phyloP scores from a whole-genome alignment of 169 alveolate species.

The Eimeria falciformis region DNA sequence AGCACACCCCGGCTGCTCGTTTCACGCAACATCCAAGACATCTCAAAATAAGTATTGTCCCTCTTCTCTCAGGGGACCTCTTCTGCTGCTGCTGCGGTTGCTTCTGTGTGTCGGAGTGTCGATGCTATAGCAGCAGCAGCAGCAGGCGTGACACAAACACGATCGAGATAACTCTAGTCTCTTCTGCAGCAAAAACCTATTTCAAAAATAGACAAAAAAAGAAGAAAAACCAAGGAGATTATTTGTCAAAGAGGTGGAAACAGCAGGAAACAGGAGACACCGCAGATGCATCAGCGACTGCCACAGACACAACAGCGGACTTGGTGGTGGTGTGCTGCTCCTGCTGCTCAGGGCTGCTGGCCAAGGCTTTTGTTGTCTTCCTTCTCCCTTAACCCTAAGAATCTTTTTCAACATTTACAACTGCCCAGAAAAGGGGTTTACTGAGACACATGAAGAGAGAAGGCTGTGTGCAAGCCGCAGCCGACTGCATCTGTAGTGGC shows the following conservation, averaged over 20 bases:
- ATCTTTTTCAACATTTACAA: too few relatives aligned
- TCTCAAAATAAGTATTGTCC: background rate
- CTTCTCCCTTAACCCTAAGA: too few relatives aligned
- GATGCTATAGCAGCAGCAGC: slow-evolving; percentile 60
- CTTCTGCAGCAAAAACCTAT: background rate
- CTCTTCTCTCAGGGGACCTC: background rate
- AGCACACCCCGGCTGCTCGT: slow-evolving; percentile 26
- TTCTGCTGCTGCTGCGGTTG: slow-evolving; percentile 5
- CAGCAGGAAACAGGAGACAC: slow-evolving; percentile 8
- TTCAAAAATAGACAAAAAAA: background rate
- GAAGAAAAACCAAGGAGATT: background rate
- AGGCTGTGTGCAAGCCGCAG: too few relatives aligned
- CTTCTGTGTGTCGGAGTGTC: slow-evolving; percentile 38
- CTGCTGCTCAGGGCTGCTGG: too few relatives aligned
- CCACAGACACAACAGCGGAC: slow-evolving; percentile 59
- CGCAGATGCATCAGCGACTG: slow-evolving; percentile 41
- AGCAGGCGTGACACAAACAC: slow-evolving; percentile 32
- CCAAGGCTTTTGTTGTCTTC: too few relatives aligned
- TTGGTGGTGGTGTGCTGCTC: too few relatives aligned
- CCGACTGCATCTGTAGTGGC: too few relatives aligned
- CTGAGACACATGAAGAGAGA: too few relatives aligned
- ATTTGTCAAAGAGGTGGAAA: too few relatives aligned
- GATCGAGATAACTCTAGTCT: background rate
- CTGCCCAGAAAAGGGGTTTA: too few relatives aligned
- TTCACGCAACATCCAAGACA: background rate